Conservation (phyloP, 495 filamentous ascomycete genomes). For the Penicillium coffeae region DNA sequence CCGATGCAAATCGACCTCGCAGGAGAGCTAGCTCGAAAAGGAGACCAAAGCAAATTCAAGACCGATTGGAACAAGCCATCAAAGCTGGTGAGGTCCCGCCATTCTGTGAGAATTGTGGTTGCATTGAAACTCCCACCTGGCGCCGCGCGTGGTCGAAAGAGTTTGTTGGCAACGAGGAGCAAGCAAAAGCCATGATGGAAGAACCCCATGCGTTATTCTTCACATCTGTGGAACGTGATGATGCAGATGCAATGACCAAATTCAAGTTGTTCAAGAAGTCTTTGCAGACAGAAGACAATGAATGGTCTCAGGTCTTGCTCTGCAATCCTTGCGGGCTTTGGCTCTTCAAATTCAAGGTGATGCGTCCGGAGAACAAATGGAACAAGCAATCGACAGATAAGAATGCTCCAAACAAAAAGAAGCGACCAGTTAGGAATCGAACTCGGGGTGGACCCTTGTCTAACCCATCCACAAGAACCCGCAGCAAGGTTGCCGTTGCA, state of each 20-base stretch:
- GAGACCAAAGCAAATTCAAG: constrained; percentile 40
- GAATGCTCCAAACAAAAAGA: constrained; percentile 38
- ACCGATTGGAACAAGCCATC: constrained; percentile 59
- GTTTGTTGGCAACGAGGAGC: constrained; percentile 54
- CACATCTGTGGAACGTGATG: constrained; percentile 59
- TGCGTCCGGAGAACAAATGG: constrained; percentile 83
- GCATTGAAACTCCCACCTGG: constrained; percentile 94
- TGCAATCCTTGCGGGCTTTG: constrained; percentile 97
- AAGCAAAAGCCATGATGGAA: constrained; percentile 63
- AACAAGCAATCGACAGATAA: constrained; percentile 49
- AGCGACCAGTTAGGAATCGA: constrained; percentile 35
- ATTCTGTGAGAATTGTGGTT: constrained; percentile 88
- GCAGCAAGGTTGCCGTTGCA: constrained; percentile 29
- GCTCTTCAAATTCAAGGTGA: constrained; percentile 80
- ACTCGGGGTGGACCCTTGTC: constrained; percentile 32
- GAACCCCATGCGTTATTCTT: constrained; percentile 59
- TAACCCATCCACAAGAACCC: constrained; percentile 26
- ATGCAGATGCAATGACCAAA: constrained; percentile 51
- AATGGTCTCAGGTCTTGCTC: constrained; percentile 65
- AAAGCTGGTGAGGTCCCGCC: constrained; percentile 70
- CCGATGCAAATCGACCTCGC: constrained; percentile 30
- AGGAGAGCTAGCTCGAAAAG: constrained; percentile 33
- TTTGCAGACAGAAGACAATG: constrained; percentile 59
- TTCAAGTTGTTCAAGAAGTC: constrained; percentile 77
- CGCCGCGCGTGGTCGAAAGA: constrained; percentile 78